Percentiles rank a stretch among this genome's conserved stretches.
Evolutionary conservation across 2,329 filamentous ascomycete genomes (phyloP).

Genomic region (Alternaria viburni): DNA sequence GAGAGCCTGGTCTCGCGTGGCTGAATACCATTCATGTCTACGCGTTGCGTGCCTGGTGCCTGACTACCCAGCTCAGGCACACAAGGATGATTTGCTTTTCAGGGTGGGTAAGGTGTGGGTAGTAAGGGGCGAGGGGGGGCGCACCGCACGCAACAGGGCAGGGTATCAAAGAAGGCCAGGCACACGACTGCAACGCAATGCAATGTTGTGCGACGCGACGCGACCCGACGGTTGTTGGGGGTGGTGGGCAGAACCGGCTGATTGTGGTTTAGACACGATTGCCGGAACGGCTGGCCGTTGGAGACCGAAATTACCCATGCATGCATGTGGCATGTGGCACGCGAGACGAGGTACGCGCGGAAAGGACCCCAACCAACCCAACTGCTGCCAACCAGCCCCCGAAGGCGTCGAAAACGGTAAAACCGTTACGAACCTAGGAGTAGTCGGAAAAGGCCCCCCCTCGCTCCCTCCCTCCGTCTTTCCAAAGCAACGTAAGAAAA

Average conservation of each 20-base stretch:
- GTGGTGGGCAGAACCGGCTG: background rate
- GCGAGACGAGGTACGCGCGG: slow-evolving; percentile 1
- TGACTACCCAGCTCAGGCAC: background rate
- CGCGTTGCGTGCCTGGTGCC: background rate
- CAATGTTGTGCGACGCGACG: background rate
- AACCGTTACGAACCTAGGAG: background rate
- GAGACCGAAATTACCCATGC: background rate
- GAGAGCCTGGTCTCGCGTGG: slow-evolving; percentile 11
- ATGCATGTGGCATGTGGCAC: background rate
- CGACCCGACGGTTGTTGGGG: background rate
- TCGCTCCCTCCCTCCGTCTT: background rate
- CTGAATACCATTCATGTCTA: background rate
- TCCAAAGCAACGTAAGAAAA: background rate
- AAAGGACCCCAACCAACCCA: background rate
- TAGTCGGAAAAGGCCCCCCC: background rate
- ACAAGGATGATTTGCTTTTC: background rate
- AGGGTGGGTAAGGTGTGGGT: background rate
- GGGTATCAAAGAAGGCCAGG: background rate
- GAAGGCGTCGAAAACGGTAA: background rate
- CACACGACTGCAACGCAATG: background rate
- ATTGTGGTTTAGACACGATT: background rate
- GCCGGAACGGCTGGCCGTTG: background rate
- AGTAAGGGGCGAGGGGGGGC: background rate
- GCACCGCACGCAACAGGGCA: background rate
- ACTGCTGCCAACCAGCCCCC: background rate